These are phyloP conservation scores for Artemisia tridentata DNA, from an alignment of 129 eudicot species.

Conservation along the genomic window DNA sequence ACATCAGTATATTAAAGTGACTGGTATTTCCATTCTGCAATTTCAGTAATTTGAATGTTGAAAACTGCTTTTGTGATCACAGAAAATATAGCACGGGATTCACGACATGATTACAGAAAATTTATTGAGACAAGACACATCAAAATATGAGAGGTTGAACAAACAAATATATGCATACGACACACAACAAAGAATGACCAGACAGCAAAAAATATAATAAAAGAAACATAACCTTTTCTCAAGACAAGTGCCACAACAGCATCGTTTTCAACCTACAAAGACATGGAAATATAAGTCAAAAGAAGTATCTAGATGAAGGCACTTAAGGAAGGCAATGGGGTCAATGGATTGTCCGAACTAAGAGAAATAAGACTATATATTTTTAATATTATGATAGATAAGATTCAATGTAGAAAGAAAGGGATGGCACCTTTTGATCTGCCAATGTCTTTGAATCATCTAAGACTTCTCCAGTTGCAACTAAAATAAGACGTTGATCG, in stretches of 20 bases:
- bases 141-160: slow-evolving; percentile 9
- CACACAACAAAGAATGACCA: neutral
- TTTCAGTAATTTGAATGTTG: neutral
- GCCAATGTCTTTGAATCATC: slow-evolving; percentile 93
- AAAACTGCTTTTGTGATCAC: slow-evolving; percentile 3
- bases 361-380: neutral
- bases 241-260: slow-evolving; percentile 89
- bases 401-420: neutral
- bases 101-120: neutral
- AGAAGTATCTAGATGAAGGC: slow-evolving; percentile 3
- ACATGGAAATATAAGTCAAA: slow-evolving; percentile 15
- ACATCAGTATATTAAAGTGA: too few relatives aligned
- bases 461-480: slow-evolving; percentile 60
- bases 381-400: neutral
- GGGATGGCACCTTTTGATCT: slow-evolving; percentile 71
- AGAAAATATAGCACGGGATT: neutral
- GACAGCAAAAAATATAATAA: neutral
- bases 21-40: neutral
- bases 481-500: slow-evolving; percentile 72
- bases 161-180: slow-evolving; percentile 4
- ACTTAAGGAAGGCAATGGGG: neutral
- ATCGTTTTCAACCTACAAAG: slow-evolving; percentile 89
- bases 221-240: slow-evolving; percentile 75
- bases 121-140: slow-evolving; percentile 1
- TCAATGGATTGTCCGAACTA: neutral